Base-by-base conservation (phyloP, 805 yeast genomes). In the Cyberlindnera nakhonratchasimensis region DNA sequence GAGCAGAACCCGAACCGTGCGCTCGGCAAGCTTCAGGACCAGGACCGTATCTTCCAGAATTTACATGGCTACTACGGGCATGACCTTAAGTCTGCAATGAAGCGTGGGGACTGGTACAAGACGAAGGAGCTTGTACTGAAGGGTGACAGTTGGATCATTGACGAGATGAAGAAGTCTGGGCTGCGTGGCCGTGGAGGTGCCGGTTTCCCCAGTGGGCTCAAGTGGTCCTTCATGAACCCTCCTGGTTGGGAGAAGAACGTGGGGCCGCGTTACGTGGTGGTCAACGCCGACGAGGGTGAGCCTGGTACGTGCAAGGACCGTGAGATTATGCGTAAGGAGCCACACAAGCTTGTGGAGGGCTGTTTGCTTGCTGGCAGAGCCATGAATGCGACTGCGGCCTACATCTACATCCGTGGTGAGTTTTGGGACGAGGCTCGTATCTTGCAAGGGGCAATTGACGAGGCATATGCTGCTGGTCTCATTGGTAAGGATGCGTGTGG, bases 261-360 rank as follows among this genome's bases (percentile, higher is more conserved):
- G 13, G 96, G 96, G n/a, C 93, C 96, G 47, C 77, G 95, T 59
- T 86, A 86, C 62, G 74, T 87, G 54, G 95, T 87, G 37, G 88
- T 87, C 57, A 87, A 87, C 65, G 96, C 96, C 42, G 96, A 87
- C 70, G 96, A 87, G 69, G 96, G 96, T 56, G 96, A 87, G 67
- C 96, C 96, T 12, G 96, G 96, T 48, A 87, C 96, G 39, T 87
- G 96, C 67, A 87, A 87, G 69, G 96, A 87, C 66, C 77, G 96
- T 62, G 95, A 87, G 65, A 87, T 87, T 62, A 82, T 87, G 61
- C 77, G 95, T 64, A 87, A 87, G 65, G 95, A 86, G 62, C 96
- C 96, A 32, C 96, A 87, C 64, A 87, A 86, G 71, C 79, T 87
- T 48, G 85, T 87, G 41, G 96, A 87, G 65, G 96, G 96, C n/a